These are phyloP conservation scores for Coriolopsis trogii DNA, from an alignment of 1,284 basidiomycete genomes.

Conservation along the genomic window DNA sequence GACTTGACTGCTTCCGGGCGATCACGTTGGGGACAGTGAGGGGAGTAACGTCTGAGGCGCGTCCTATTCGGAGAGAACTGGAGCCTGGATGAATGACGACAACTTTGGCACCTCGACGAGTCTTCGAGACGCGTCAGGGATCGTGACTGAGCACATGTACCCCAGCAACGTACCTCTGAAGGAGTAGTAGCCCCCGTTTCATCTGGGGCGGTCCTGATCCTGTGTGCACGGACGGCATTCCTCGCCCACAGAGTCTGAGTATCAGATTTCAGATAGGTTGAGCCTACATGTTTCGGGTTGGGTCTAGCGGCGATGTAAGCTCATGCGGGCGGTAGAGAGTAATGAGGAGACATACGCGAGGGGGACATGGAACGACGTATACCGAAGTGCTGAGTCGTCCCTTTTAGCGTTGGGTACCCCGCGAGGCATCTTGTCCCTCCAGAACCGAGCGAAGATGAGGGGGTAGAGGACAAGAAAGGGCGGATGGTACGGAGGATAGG, in stretches of 20 bases:
- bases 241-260: conserved; percentile 72
- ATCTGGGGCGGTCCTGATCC: conserved; percentile 16
- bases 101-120: conserved; percentile 72
- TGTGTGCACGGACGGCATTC: conserved; percentile 48
- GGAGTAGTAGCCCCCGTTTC: conserved; percentile 33
- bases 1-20: conserved; percentile 60
- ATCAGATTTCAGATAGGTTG: conserved; percentile 73
- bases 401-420: conserved; percentile 77
- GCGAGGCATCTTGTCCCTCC: conserved; percentile 59
- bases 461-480: too few species aligned
- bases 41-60: conserved; percentile 87
- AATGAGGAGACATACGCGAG: conserved; percentile 48
- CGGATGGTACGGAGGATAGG: too few species aligned
- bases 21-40: conserved; percentile 77
- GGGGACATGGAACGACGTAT: conserved; percentile 80
- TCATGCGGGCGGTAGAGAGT: too few species aligned
- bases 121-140: conserved; percentile 28
- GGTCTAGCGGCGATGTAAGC: too few species aligned
- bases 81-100: conserved; percentile 96
- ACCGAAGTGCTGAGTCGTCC: conserved; percentile 79
- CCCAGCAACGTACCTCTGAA: conserved; percentile 43
- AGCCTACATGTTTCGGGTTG: conserved; percentile 77
- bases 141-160: not conserved
- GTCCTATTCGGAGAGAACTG: conserved; percentile 83
- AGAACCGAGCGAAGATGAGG: too few species aligned